Evolutionary conservation across 1,139 yeast genomes (phyloP).

Genomic region (Lodderomyces theae): DNA sequence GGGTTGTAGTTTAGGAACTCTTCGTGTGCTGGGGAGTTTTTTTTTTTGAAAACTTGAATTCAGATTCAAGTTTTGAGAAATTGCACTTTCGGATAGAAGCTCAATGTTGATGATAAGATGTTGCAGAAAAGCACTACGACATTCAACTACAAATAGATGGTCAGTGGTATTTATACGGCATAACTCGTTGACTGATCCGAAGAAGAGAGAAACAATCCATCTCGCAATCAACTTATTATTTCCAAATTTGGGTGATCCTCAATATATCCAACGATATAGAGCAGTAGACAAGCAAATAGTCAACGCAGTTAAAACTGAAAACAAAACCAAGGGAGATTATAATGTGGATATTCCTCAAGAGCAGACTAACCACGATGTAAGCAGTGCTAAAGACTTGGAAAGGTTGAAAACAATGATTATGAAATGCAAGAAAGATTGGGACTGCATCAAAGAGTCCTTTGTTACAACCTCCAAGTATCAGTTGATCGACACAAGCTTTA

Average conservation of each 20-base stretch:
- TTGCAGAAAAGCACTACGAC: neutral
- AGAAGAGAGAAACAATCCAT: constrained; percentile 3
- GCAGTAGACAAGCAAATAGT: neutral
- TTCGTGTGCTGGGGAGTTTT: no score
- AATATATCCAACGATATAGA: neutral
- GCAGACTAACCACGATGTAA: neutral
- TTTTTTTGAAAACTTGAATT: no score
- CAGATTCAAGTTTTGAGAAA: no score
- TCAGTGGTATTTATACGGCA: neutral
- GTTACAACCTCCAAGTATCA: neutral
- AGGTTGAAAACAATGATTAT: neutral
- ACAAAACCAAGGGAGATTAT: neutral
- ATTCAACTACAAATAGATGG: neutral
- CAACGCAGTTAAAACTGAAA: neutral
- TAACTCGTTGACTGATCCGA: neutral
- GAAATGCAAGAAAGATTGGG: neutral
- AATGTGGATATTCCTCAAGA: neutral
- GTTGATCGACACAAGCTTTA: neutral
- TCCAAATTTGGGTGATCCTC: constrained; percentile 10
- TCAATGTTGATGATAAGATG: neutral
- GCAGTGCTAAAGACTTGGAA: neutral
- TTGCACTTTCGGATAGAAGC: neutral
- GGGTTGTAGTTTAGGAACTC: no score
- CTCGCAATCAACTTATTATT: constrained; percentile 10
- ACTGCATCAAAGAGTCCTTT: neutral